Evolutionary conservation across 345 rosid species (phyloP).

Genomic region (Abelmoschus esculentus): DNA sequence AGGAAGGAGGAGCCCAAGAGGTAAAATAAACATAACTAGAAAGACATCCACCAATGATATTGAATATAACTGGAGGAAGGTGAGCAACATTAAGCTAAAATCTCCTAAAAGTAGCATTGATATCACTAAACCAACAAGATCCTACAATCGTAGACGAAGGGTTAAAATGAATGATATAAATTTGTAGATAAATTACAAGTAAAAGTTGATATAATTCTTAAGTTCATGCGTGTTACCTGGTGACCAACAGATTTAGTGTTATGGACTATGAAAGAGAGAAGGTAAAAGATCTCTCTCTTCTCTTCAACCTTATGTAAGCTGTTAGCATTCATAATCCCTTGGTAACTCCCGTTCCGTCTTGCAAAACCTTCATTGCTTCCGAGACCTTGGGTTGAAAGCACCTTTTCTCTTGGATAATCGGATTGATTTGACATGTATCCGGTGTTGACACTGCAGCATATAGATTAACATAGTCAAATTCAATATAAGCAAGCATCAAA

Average conservation of each 20-base stretch:
- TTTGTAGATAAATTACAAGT: background rate
- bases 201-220: background rate
- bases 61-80: slow-evolving; percentile 93
- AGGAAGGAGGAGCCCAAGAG: slow-evolving; percentile 88
- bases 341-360: slow-evolving; percentile 46
- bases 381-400: slow-evolving; percentile 34
- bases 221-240: slow-evolving; percentile 46
- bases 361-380: slow-evolving; percentile 36
- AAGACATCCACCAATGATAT: slow-evolving; percentile 75
- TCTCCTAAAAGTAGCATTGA: slow-evolving; percentile 96
- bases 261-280: slow-evolving; percentile 81
- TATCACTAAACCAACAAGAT: slow-evolving; percentile 97
- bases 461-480: slow-evolving; percentile 18
- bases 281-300: slow-evolving; percentile 77
- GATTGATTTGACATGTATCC: slow-evolving; percentile 30
- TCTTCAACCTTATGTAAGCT: slow-evolving; percentile 71
- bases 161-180: slow-evolving; percentile 2
- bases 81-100: slow-evolving; percentile 96
- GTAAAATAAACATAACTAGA: slow-evolving; percentile 79
- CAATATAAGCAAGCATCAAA: slow-evolving; percentile 13
- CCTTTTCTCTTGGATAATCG: slow-evolving; percentile 35
- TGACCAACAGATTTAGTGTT: slow-evolving; percentile 98
- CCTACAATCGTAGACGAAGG: slow-evolving; percentile 43
- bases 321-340: slow-evolving; percentile 63
- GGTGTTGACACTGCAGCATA: slow-evolving; percentile 31